Evolutionary conservation across 805 yeast species (phyloP).

Genomic region (Teunomyces cretensis): DNA sequence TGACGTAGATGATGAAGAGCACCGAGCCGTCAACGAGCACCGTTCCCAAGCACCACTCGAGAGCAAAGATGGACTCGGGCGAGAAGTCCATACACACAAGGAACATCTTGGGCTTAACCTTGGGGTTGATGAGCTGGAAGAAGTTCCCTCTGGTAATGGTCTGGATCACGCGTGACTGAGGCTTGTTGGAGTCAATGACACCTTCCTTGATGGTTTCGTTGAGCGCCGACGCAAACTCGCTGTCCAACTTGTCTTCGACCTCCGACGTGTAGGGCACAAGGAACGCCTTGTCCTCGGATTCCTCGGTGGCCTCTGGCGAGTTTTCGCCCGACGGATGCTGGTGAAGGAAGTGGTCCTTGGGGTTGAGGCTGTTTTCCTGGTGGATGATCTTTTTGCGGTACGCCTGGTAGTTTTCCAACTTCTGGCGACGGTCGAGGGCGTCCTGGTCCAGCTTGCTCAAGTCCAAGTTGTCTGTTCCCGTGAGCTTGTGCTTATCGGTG

Average conservation of each 20-base stretch:
- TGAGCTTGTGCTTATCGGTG: conserved; percentile 39
- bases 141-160: conserved; percentile 70
- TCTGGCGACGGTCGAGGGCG: conserved; percentile 46
- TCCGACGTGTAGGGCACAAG: conserved; percentile 69
- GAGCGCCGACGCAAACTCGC: conserved; percentile 54
- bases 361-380: conserved; percentile 35
- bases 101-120: conserved; percentile 56
- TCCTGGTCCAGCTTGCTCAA: conserved; percentile 47
- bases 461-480: conserved; percentile 45
- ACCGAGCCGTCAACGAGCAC: conserved; percentile 82
- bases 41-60: conserved; percentile 87
- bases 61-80: conserved; percentile 77
- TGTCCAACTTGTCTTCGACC: conserved; percentile 61
- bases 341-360: conserved; percentile 3
- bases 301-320: conserved; percentile 8
- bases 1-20: conserved; percentile 65
- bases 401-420: conserved; percentile 55
- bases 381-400: conserved; percentile 61
- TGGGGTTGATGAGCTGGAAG: conserved; percentile 49
- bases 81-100: conserved; percentile 79
- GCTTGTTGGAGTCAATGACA: conserved; percentile 51
- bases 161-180: conserved; percentile 60
- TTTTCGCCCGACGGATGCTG: neutral
- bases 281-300: conserved; percentile 23
- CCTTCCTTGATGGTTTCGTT: conserved; percentile 56